A percentile compares a stretch with the other conserved stretches of the same genome.
These are phyloP conservation scores for Floccularia luteovirens DNA, from an alignment of 768 basidiomycete species.

Conservation along the genomic window DNA sequence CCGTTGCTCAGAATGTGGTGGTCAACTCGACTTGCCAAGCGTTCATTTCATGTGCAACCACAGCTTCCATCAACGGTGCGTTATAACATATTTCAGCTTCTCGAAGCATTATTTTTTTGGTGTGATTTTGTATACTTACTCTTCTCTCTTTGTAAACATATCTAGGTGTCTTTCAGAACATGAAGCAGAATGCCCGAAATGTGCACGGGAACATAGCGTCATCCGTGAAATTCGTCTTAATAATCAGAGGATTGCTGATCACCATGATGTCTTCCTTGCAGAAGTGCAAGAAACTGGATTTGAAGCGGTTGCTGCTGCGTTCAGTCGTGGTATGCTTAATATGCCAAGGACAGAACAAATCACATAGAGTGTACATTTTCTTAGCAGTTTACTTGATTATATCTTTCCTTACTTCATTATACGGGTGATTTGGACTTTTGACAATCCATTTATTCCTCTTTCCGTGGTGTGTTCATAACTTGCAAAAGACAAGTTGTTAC, in stretches of 20 bases:
- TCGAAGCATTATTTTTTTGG: no score
- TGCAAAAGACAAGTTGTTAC: no score
- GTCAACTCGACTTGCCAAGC: constrained; percentile 86
- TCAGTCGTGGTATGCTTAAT: constrained; percentile 59
- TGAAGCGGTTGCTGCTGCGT: constrained; percentile 61
- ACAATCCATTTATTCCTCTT: no score
- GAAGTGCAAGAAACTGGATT: constrained; percentile 75
- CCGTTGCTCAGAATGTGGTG: constrained; percentile 83
- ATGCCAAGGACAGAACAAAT: constrained; percentile 27
- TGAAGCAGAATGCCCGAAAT: constrained; percentile 85
- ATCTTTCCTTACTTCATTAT: no score
- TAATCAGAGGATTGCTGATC: constrained; percentile 77
- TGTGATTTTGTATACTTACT: not conserved
- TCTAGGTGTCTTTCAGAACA: constrained; percentile 81
- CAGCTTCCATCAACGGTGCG: constrained; percentile 90
- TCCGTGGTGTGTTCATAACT: no score
- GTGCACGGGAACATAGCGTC: constrained; percentile 80
- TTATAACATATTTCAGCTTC: not conserved
- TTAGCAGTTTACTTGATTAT: no score
- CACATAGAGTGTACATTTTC: no score
- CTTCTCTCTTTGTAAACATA: not conserved
- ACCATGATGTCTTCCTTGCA: constrained; percentile 72
- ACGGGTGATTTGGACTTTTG: no score
- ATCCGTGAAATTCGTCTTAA: constrained; percentile 85
- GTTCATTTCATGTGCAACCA: constrained; percentile 99